These are phyloP conservation scores for Dendrobium catenatum DNA, from an alignment of 106 monocot genomes.

Conservation along the genomic window DNA sequence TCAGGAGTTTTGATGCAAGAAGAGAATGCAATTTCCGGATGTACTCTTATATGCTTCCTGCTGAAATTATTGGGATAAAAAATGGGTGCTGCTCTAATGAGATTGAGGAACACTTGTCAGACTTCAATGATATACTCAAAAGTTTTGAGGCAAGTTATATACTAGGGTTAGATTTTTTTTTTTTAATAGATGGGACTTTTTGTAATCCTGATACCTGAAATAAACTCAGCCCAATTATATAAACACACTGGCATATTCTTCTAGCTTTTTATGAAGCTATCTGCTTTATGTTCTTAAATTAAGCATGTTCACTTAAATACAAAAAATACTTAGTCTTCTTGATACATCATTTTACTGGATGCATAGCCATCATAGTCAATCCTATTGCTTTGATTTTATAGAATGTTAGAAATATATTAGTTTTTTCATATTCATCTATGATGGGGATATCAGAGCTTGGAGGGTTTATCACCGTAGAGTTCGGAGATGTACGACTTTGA, in stretches of 20 bases:
- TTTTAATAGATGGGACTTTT: neutral
- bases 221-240: neutral
- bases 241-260: neutral
- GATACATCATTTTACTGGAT: no score
- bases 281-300: neutral
- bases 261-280: neutral
- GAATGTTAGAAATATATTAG: no score
- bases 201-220: neutral
- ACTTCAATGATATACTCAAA: slow-evolving; percentile 73
- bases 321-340: neutral
- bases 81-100: slow-evolving; percentile 30
- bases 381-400: no score
- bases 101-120: slow-evolving; percentile 48
- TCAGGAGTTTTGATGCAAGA: slow-evolving; percentile 92
- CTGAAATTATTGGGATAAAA: slow-evolving; percentile 76
- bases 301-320: neutral
- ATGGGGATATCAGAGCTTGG: no score
- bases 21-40: slow-evolving; percentile 65
- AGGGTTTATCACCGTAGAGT: no score
- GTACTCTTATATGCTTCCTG: slow-evolving; percentile 92
- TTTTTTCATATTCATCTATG: neutral
- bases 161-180: neutral
- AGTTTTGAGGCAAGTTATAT: slow-evolving; percentile 53
- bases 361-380: no score
- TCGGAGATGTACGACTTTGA: no score